These are phyloP conservation scores for Tremella fuciformis DNA, from an alignment of 768 basidiomycete genomes.

Conservation along the genomic window DNA sequence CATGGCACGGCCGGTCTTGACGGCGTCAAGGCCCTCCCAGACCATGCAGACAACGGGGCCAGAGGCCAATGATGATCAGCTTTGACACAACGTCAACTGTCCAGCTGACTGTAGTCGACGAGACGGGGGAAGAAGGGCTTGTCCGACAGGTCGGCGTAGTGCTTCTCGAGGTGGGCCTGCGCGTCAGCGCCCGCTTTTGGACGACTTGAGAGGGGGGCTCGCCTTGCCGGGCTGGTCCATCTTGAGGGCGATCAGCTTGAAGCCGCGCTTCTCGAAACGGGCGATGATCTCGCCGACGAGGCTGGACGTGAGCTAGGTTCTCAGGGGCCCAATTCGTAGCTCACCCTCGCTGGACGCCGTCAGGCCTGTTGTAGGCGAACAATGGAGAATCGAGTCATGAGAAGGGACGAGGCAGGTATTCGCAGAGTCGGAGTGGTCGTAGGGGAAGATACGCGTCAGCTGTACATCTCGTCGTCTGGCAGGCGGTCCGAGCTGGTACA, in stretches of 20 bases:
- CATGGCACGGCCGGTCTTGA: constrained; percentile 86
- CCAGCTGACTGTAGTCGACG: constrained; percentile 69
- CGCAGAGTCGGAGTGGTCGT: not conserved
- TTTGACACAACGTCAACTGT: not conserved
- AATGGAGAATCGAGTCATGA: not conserved
- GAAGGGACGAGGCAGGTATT: not conserved
- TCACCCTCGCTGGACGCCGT: constrained; percentile 87
- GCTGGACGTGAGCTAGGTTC: constrained; percentile 14
- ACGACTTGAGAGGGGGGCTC: constrained; percentile 5
- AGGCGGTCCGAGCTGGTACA: no score
- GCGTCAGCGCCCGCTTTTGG: not conserved
- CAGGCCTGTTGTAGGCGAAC: constrained; percentile 64
- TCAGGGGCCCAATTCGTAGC: not conserved
- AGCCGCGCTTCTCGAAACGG: constrained; percentile 97
- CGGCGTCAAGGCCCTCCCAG: constrained; percentile 72
- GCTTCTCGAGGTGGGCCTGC: constrained; percentile 80
- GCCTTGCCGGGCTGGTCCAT: constrained; percentile 69
- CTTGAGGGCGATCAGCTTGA: constrained; percentile 94
- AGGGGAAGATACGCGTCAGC: constrained; percentile 1
- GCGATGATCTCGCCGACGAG: constrained; percentile 86
- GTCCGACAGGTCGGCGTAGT: constrained; percentile 92
- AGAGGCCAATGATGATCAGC: constrained; percentile 42
- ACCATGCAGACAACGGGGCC: constrained; percentile 86
- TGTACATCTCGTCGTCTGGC: no score
- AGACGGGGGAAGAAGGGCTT: constrained; percentile 96